A percentile compares a stretch with the other conserved stretches of the same genome.
Conservation (phyloP, 352 stramenopile species). For the Pythium sukuiense region DNA sequence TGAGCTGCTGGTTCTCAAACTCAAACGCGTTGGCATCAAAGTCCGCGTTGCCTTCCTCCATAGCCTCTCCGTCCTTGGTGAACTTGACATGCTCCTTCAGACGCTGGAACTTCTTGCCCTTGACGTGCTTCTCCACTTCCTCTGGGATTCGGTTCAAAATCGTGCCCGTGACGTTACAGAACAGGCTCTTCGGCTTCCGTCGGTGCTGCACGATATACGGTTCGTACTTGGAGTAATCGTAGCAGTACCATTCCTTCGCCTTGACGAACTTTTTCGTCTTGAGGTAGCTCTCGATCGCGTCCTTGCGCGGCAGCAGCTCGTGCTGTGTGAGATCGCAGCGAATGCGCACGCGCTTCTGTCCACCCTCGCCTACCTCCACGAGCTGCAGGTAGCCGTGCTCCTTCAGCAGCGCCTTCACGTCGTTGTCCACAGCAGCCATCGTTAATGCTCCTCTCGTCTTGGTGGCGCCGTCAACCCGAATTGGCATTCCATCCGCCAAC, state of each 20-base stretch:
- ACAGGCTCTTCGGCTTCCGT: constrained; percentile 81
- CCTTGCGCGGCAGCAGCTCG: constrained; percentile 67
- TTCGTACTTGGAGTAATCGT: constrained; percentile 91
- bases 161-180: constrained; percentile 84
- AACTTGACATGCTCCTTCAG: constrained; percentile 77
- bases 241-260: constrained; percentile 85
- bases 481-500: constrained; percentile 12
- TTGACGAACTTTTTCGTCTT: constrained; percentile 83
- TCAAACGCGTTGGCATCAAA: constrained; percentile 84
- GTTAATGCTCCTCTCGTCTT: background rate
- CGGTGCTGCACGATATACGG: constrained; percentile 89
- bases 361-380: constrained; percentile 45
- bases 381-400: constrained; percentile 58
- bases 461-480: background rate
- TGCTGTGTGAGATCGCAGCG: constrained; percentile 77
- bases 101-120: constrained; percentile 84
- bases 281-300: constrained; percentile 65
- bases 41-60: constrained; percentile 40
- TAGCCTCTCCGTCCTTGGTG: constrained; percentile 27
- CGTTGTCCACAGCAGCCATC: constrained; percentile 30
- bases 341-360: constrained; percentile 52
- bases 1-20: constrained; percentile 74
- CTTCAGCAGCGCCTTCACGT: constrained; percentile 44
- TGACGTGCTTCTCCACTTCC: constrained; percentile 89
- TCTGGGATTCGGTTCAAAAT: constrained; percentile 88